Evolutionary conservation across 441 rosid genomes (phyloP).

Genomic region (Corymbia calophylla): DNA sequence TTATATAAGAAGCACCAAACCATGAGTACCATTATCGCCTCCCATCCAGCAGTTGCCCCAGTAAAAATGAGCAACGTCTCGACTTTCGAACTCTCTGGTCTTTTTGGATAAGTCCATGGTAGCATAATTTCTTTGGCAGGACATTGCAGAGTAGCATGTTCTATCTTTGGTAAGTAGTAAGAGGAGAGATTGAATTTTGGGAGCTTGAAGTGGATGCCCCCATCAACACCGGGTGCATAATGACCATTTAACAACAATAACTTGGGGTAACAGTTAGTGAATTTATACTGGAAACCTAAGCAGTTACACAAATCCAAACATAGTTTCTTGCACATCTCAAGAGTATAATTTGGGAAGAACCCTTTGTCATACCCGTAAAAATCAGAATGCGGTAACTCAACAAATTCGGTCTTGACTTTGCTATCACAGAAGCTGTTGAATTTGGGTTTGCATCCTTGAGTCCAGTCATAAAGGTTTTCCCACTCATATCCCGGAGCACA

Average conservation of each 20-base stretch:
- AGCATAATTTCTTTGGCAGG: background rate
- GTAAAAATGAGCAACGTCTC: background rate
- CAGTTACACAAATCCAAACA: background rate
- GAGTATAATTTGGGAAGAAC: background rate
- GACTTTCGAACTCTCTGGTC: background rate
- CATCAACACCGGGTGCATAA: background rate
- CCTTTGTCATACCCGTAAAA: background rate
- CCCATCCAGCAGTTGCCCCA: background rate
- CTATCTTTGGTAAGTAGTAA: too few species aligned
- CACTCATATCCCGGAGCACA: background rate
- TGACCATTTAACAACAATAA: background rate
- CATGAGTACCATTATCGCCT: background rate
- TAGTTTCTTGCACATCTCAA: background rate
- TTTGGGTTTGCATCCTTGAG: background rate
- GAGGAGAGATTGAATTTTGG: background rate
- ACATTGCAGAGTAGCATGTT: background rate
- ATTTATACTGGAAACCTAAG: background rate
- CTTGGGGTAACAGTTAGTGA: background rate
- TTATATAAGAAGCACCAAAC: background rate
- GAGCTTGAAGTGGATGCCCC: background rate
- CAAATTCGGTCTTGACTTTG: background rate
- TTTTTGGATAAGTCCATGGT: background rate
- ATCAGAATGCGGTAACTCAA: background rate
- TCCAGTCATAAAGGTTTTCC: background rate
- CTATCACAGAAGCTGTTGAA: background rate